phyloP scores from a whole-genome alignment of 495 filamentous ascomycete genomes.

The Cladorrhinum samala region DNA sequence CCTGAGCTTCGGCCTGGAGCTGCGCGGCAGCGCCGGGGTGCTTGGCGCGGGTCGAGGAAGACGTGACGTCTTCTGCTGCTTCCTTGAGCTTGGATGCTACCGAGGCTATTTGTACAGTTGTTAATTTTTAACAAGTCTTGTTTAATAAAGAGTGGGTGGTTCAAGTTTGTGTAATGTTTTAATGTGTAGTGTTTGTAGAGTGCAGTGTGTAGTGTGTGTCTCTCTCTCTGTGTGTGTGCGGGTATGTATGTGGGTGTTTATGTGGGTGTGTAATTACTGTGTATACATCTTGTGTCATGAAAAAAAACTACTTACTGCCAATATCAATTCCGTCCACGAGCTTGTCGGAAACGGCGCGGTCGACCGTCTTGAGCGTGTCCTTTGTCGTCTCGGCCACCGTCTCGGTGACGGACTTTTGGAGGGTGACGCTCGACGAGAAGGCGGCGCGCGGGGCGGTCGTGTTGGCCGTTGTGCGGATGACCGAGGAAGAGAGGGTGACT shows the following conservation, averaged over 20 bases:
- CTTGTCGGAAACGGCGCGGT: constrained; percentile 49
- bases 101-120: constrained; percentile 28
- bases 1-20: constrained; percentile 14
- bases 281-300: neutral
- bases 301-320: constrained; percentile 38
- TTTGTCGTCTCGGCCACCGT: constrained; percentile 41
- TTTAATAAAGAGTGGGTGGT: too few species aligned
- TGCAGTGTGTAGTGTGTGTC: too few species aligned
- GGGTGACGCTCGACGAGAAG: constrained; percentile 37
- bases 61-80: constrained; percentile 18
- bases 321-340: constrained; percentile 50
- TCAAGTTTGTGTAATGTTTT: too few species aligned
- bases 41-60: neutral
- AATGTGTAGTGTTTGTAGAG: too few species aligned
- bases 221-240: too few species aligned
- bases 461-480: constrained; percentile 18
- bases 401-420: constrained; percentile 41
- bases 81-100: constrained; percentile 41
- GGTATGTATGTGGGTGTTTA: too few species aligned
- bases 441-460: constrained; percentile 28
- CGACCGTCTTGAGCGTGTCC: constrained; percentile 45
- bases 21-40: constrained; percentile 12
- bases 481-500: constrained; percentile 21
- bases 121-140: too few species aligned
- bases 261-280: too few species aligned